Percentiles rank a stretch among this genome's conserved stretches.
phyloP scores from a whole-genome alignment of 805 yeast species.

The Metschnikowia cerradonensis region DNA sequence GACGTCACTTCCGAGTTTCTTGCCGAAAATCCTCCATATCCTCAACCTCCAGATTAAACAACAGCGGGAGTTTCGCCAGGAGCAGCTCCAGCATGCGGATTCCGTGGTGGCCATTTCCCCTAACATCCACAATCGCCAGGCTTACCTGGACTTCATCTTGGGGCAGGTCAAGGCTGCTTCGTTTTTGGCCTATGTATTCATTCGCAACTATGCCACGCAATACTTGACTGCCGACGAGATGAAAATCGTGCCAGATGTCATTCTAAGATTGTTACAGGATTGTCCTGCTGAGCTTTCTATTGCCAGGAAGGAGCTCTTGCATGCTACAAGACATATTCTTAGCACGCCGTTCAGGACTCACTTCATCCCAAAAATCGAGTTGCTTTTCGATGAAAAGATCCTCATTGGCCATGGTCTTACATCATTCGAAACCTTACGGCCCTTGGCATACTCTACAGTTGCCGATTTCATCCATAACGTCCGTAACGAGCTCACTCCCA shows the following conservation, averaged over 20 bases:
- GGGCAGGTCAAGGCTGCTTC: slow-evolving; percentile 97
- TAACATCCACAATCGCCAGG: slow-evolving; percentile 66
- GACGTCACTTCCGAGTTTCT: slow-evolving; percentile 65
- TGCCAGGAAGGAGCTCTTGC: slow-evolving; percentile 87
- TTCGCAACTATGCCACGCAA: slow-evolving; percentile 75
- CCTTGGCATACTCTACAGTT: slow-evolving; percentile 89
- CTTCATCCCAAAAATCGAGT: slow-evolving; percentile 80
- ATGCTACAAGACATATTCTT: slow-evolving; percentile 91
- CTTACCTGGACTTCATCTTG: slow-evolving; percentile 81
- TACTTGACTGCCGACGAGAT: slow-evolving; percentile 41
- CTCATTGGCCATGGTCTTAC: slow-evolving; percentile 92
- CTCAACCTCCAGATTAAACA: slow-evolving; percentile 76
- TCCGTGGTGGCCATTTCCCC: slow-evolving; percentile 71
- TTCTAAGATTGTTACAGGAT: slow-evolving; percentile 82
- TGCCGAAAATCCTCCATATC: slow-evolving; percentile 76
- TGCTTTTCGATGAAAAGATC: slow-evolving; percentile 80
- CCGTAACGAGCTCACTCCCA: slow-evolving; percentile 73
- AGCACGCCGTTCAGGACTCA: slow-evolving; percentile 81
- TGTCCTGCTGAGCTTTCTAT: slow-evolving; percentile 92
- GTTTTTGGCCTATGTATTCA: slow-evolving; percentile 84
- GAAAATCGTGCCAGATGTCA: slow-evolving; percentile 77
- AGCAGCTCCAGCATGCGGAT: slow-evolving; percentile 52
- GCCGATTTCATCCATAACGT: slow-evolving; percentile 95
- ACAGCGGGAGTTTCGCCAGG: slow-evolving; percentile 45
- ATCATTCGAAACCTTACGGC: slow-evolving; percentile 82